Conservation (phyloP, 2,329 filamentous ascomycete genomes). For the Hysterium pulicare region DNA sequence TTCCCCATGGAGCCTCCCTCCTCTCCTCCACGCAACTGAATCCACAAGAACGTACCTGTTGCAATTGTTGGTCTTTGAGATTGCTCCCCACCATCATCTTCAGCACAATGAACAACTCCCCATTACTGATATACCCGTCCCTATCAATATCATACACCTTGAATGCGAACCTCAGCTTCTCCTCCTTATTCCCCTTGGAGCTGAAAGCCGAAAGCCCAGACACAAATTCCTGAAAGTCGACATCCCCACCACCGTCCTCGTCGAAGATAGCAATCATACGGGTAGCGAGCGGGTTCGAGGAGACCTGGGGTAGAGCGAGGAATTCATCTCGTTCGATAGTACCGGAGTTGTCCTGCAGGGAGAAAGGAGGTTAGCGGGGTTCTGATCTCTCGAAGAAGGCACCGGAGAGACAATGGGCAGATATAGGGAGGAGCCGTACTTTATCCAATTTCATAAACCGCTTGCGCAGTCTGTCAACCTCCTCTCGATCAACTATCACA, state of each 20-base stretch:
- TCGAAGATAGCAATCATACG: constrained; percentile 99
- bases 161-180: constrained; percentile 97
- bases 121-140: constrained; percentile 97
- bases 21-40: not conserved
- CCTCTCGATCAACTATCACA: constrained; percentile 82
- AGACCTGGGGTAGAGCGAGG: constrained; percentile 93
- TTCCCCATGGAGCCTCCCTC: constrained; percentile 1
- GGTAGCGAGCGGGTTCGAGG: constrained; percentile 93
- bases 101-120: constrained; percentile 96
- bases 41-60: constrained; percentile 60
- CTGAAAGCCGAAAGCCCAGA: constrained; percentile 92
- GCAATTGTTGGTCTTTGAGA: constrained; percentile 96
- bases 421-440: constrained; percentile 50
- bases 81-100: constrained; percentile 99
- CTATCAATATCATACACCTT: constrained; percentile 99
- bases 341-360: constrained; percentile 84
- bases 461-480: constrained; percentile 93
- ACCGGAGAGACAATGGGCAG: constrained; percentile 6
- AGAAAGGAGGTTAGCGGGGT: constrained; percentile 2
- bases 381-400: not conserved
- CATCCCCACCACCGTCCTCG: constrained; percentile 94
- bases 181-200: constrained; percentile 97
- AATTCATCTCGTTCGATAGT: constrained; percentile 99
- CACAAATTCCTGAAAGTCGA: constrained; percentile 99
- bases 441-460: constrained; percentile 99